phyloP scores from a whole-genome alignment of 1,284 basidiomycete genomes.

The Ustilago vetiveriae region DNA sequence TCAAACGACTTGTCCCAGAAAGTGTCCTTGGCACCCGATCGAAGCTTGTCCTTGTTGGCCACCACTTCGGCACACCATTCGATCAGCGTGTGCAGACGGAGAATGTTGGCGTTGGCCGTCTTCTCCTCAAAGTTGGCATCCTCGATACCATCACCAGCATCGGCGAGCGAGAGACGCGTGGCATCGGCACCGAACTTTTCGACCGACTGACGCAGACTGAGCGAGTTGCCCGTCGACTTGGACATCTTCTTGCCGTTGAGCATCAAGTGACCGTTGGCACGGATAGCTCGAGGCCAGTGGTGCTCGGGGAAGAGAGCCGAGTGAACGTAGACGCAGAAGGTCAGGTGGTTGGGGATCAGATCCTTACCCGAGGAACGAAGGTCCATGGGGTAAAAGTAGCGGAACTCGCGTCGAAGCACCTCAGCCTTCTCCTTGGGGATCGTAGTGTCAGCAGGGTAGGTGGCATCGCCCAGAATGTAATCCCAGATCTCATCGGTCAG shows the following conservation, averaged over 20 bases:
- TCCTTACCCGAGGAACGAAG: conserved; percentile 99
- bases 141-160: conserved; percentile 96
- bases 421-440: conserved; percentile 82
- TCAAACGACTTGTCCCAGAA: conserved; percentile 83
- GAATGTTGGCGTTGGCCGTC: conserved; percentile 95
- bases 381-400: conserved; percentile 99
- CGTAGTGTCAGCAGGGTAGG: conserved; percentile 76
- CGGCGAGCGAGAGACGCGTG: conserved; percentile 88
- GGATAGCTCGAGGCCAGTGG: conserved; percentile 91
- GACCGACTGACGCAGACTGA: conserved; percentile 63
- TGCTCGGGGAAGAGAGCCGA: conserved; percentile 91
- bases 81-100: conserved; percentile 89
- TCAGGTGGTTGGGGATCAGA: conserved; percentile 93
- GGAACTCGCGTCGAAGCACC: conserved; percentile 86
- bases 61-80: conserved; percentile 86
- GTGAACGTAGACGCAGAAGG: conserved; percentile 94
- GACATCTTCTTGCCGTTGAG: conserved; percentile 99
- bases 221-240: conserved; percentile 82
- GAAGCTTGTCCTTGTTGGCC: conserved; percentile 76
- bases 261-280: conserved; percentile 96
- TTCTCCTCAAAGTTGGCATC: conserved; percentile 99
- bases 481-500: conserved; percentile 99
- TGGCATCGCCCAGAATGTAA: conserved; percentile 83
- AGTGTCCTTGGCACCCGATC: conserved; percentile 69
- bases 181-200: conserved; percentile 88